Base-by-base conservation (phyloP, 495 filamentous ascomycete species). In the Aspergillus nanangensis region DNA sequence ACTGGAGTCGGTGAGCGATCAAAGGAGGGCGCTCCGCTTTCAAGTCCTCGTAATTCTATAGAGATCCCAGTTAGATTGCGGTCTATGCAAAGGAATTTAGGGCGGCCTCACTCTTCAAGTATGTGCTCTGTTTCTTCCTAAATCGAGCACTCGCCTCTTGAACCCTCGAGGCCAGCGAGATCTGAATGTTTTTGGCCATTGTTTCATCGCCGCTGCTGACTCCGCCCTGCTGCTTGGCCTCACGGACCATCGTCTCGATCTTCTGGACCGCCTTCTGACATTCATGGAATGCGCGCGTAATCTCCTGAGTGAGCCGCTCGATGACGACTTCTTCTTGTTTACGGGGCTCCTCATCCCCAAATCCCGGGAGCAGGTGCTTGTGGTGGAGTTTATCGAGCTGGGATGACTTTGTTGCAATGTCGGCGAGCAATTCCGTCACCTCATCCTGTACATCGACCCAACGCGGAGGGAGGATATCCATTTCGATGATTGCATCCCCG, bases 381-480 rank as follows among this genome's bases (percentile, higher is more conserved):
- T 94, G 88, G 64, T 98, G 93, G 38, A 98, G 69, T 57, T 90
- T 85, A 57, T 98, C 93, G 15, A 98, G 78, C 38, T 83, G 82
- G 43, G 84, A 76, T 37, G 88, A 87, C 65, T 95, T 90, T 47
- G 75, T 79, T 44, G 88, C 86, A 49, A 97, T 88, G 44, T 84
- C 82, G 44, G 77, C 72, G n/a, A 98, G 74, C 14, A 86, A 61
- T 27, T 95, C 88, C 7, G 86, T 83, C 37, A 97, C 90, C 58
- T 97, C 91, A 53, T 96, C 93, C 57, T 88, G 89, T 45, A 96
- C 75, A 67, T 98, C 94, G 46, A 90, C 82, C 94, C 93, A 98
- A 41, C 92, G 84, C 31, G 94, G 93, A 0, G 93, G 94, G 8
- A 98, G 76, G 10, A 95, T 72, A 66, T 96, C 92, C 93, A 98